Percentiles rank a stretch among this genome's conserved stretches.
Conservation (phyloP, 2,329 filamentous ascomycete species). For the Penicillium sp. region DNA sequence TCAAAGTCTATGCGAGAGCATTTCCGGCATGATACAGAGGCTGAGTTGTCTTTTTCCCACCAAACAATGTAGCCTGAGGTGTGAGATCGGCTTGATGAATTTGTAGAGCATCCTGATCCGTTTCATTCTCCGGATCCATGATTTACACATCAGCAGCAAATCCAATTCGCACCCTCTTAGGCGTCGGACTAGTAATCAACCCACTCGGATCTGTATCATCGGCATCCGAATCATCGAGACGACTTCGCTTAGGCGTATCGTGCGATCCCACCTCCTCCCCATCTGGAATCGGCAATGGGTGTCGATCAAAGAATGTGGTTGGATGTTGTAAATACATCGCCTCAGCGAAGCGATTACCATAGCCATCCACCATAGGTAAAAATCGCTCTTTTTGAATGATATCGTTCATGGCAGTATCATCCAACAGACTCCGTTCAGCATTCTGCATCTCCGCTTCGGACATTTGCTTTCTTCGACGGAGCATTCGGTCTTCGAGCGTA, state of each 20-base stretch:
- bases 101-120: too few species aligned
- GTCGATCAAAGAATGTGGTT: conserved; percentile 44
- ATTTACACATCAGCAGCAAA: conserved; percentile 13
- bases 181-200: background rate
- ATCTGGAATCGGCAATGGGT: conserved; percentile 42
- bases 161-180: conserved; percentile 9
- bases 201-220: background rate
- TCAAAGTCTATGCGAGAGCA: too few species aligned
- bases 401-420: conserved; percentile 61
- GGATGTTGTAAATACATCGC: conserved; percentile 35
- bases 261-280: conserved; percentile 13
- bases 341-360: conserved; percentile 10
- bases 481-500: conserved; percentile 84
- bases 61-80: too few species aligned
- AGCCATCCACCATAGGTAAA: conserved; percentile 46
- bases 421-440: conserved; percentile 61
- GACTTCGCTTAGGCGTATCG: background rate
- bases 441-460: conserved; percentile 62
- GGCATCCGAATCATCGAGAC: conserved; percentile 2
- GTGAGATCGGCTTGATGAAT: too few species aligned
- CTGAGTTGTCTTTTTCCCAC: too few species aligned
- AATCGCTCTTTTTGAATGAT: conserved; percentile 63
- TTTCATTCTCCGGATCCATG: background rate
- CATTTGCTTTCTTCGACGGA: conserved; percentile 75
- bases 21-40: too few species aligned